These are phyloP conservation scores for Xylaria sp. DNA, from an alignment of 2,329 filamentous ascomycete genomes.

Conservation along the genomic window DNA sequence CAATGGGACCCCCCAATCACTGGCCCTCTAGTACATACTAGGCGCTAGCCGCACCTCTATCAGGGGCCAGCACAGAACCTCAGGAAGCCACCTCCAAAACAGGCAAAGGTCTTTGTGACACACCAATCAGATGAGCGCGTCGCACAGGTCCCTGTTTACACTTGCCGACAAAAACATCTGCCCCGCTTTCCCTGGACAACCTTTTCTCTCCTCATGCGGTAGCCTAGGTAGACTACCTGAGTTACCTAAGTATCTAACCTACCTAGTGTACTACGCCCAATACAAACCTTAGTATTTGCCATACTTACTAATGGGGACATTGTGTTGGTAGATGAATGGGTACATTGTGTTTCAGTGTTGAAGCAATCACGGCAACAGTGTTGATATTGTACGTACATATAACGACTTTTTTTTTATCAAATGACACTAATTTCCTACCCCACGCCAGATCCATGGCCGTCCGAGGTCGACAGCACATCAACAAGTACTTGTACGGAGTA, in stretches of 20 bases:
- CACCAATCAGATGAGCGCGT: constrained; percentile 29
- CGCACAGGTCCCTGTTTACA: constrained; percentile 33
- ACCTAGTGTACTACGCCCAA: background rate
- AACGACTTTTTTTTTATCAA: background rate
- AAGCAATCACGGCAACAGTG: background rate
- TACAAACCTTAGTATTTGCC: no score
- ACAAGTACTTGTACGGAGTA: constrained; percentile 11
- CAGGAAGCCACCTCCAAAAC: constrained; percentile 31
- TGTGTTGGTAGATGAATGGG: background rate
- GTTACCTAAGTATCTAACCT: background rate
- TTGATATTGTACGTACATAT: background rate
- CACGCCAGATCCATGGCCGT: background rate
- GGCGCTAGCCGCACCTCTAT: background rate
- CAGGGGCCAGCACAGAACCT: constrained; percentile 30
- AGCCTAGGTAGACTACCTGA: constrained; percentile 6
- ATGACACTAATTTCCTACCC: constrained; percentile 2
- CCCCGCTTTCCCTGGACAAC: constrained; percentile 31
- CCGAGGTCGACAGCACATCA: constrained; percentile 26
- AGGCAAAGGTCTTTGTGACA: constrained; percentile 22
- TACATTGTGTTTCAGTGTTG: background rate
- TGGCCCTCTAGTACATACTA: background rate
- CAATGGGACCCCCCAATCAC: constrained; percentile 1
- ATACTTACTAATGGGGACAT: background rate
- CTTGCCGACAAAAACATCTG: constrained; percentile 37
- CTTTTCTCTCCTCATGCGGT: constrained; percentile 9